Evolutionary conservation across 352 stramenopile genomes (phyloP).

Genomic region (Globisporangium heterothallicum): DNA sequence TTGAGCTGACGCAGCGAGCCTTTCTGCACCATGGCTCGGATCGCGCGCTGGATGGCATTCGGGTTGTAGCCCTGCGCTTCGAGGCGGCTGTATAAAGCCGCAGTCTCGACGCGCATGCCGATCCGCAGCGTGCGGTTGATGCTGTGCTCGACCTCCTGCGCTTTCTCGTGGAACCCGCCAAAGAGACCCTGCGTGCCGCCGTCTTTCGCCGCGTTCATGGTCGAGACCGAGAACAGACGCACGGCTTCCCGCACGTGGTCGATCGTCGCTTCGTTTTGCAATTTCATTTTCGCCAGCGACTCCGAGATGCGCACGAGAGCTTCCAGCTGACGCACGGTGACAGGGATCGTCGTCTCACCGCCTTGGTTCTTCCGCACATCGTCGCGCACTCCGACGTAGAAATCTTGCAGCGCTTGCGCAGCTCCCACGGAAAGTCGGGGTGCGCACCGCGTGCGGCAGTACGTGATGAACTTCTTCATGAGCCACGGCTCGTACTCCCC

Average conservation of each 20-base stretch:
- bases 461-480: slow-evolving; percentile 98
- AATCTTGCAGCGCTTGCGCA: slow-evolving; percentile 91
- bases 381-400: slow-evolving; percentile 97
- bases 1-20: slow-evolving; percentile 70
- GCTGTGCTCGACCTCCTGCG: slow-evolving; percentile 75
- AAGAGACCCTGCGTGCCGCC: slow-evolving; percentile 84
- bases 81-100: slow-evolving; percentile 72
- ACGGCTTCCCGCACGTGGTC: slow-evolving; percentile 96
- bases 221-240: slow-evolving; percentile 97
- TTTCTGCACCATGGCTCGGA: slow-evolving; percentile 85
- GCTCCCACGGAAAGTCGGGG: slow-evolving; percentile 89
- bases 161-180: slow-evolving; percentile 76
- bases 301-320: slow-evolving; percentile 97
- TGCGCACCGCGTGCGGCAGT: slow-evolving; percentile 94
- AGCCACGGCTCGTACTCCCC: slow-evolving; percentile 81
- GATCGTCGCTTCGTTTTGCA: slow-evolving; percentile 78
- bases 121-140: slow-evolving; percentile 83
- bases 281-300: slow-evolving; percentile 97
- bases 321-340: slow-evolving; percentile 98
- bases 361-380: slow-evolving; percentile 87
- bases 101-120: slow-evolving; percentile 73
- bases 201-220: slow-evolving; percentile 94
- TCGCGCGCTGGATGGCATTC: slow-evolving; percentile 82
- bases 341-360: slow-evolving; percentile 88
- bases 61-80: slow-evolving; percentile 80